phyloP scores from a whole-genome alignment of 2,329 filamentous ascomycete genomes.

The Tolypocladium album region DNA sequence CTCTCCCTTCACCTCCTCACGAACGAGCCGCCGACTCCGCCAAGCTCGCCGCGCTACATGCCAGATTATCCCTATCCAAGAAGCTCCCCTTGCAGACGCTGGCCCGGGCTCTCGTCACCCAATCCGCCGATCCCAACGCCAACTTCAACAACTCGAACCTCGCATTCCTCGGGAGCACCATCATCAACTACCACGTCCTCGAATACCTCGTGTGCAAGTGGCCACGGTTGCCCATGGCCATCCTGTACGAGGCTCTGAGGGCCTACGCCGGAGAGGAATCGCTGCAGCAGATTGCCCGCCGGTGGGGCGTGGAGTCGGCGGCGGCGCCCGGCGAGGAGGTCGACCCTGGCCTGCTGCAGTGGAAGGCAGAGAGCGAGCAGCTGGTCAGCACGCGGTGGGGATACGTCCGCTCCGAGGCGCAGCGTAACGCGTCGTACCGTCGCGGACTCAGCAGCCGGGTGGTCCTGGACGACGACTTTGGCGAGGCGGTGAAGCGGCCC shows the following conservation, averaged over 20 bases:
- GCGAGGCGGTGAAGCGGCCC: slow-evolving; percentile 38
- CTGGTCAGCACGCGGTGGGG: slow-evolving; percentile 37
- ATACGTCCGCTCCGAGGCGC: slow-evolving; percentile 39
- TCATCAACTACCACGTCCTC: slow-evolving; percentile 80
- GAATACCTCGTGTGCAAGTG: slow-evolving; percentile 85
- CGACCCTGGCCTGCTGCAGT: slow-evolving; percentile 83
- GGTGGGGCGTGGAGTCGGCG: slow-evolving; percentile 90
- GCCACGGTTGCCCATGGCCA: slow-evolving; percentile 80
- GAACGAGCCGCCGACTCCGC: slow-evolving; percentile 60
- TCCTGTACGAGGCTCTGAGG: slow-evolving; percentile 76
- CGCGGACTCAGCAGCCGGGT: slow-evolving; percentile 67
- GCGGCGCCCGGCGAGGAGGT: slow-evolving; percentile 82
- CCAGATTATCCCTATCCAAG: slow-evolving; percentile 70
- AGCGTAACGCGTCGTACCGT: slow-evolving; percentile 36
- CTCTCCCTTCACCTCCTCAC: slow-evolving; percentile 61
- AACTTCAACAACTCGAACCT: slow-evolving; percentile 85
- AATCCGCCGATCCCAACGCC: slow-evolving; percentile 68
- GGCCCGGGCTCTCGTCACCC: slow-evolving; percentile 74
- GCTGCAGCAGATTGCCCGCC: slow-evolving; percentile 59
- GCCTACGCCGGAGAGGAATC: slow-evolving; percentile 72
- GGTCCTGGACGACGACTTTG: slow-evolving; percentile 77
- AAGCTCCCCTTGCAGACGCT: slow-evolving; percentile 80
- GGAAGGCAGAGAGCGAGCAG: slow-evolving; percentile 40
- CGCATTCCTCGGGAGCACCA: slow-evolving; percentile 66
- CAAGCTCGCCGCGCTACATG: slow-evolving; percentile 87